Base-by-base conservation (phyloP, 108 stramenopile species). In the Pelagomonas calceolata region DNA sequence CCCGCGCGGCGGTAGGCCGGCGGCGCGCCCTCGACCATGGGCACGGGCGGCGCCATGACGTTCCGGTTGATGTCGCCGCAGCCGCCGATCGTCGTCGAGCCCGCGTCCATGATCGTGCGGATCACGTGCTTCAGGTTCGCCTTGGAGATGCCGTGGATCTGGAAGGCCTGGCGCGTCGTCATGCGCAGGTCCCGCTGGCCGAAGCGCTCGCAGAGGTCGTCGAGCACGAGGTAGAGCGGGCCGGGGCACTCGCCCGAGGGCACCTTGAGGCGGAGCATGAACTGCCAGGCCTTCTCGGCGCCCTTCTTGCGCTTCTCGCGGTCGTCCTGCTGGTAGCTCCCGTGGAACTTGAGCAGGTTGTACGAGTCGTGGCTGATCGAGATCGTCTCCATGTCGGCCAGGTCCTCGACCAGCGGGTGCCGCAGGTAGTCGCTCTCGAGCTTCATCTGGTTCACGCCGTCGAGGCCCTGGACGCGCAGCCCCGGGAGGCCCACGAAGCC, bases 221-320 rank as follows among this genome's bases (percentile, higher is more conserved):
- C 95, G 44, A 96, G 73, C 16, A 92, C 78, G 33, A 87, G 85
- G 81, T 87, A 98, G 32, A 96, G 88, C 67, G 94, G 92, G 34
- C 94, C 87, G 43, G 95, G 83, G 29, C 92, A 75, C 74, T 92
- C 93, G n/a, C 97, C 97, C 9, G 92, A 94, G 30, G 97, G 97
- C 82, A 95, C 92, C 80, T 97, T 97, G 67, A 97, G 85, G 51
- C 97, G 93, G 44, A 98, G 84, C 97, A 98, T 98, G 87, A 98
- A 98, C 36, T 92, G 0, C 26, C 17, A 66, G 34, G 70, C 78
- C 81, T 83, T 83, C 36, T 81, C 70, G 60, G 69, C 51, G 21
- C 84, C 80, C 70, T 72, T 75, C 65, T 86, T 85, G 36, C 94
- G 75, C 32, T 84, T 82, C 75, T 95, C 95, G 36, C 97, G 89